Base-by-base conservation (phyloP, 495 filamentous ascomycete species). In the Glonium stellatum region DNA sequence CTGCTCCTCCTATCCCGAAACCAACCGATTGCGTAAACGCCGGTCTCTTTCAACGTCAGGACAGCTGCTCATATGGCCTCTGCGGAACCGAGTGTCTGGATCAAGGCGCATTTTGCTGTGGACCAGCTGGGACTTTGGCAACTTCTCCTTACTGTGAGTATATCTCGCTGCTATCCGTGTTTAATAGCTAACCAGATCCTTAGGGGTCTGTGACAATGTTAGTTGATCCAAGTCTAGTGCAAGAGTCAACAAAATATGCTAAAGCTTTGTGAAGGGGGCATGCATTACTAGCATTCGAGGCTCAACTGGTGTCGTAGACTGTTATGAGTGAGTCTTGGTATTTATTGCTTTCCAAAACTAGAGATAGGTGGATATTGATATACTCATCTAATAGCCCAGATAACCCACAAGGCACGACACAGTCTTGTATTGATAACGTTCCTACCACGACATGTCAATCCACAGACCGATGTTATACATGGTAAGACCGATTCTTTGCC, bases 191-290 rank as follows among this genome's bases (percentile, higher is more conserved):
- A 55, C 8, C 15, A 55, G 23, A 8, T 57, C 25, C 10, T 13
- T 6, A 58, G 54, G 61, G 61, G 57, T 64, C 35, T 64, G 61
- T 22, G 61, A 64, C 44, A 64, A 64, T 52, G 60, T 63, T 31
- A 31, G 27, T 31, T 15, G 27, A 55, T 53, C 18, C 5, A 31
- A 18, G 41, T n/a, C 27, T 13, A 19, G 25, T 21, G 2, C 3
- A 23, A n/a, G 11, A 11, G 42, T 1, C 15, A 5, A 10, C 4
- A 19, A 6, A 31, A 35, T 18, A 46, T 22, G 39, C 18, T 44
- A 44, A 44, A 31, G 6, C 39, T 18, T 15, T 19, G 12, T 18
- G 19, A 35, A 63, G 60, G 61, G 61, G 12, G 61, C 61, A n/a
- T 64, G 61, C 35, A 60, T 64, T 23, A 64, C 61, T 0, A 53